Evolutionary conservation across 257 asterid genomes (phyloP).

Genomic region (Lycium ferocissimum): DNA sequence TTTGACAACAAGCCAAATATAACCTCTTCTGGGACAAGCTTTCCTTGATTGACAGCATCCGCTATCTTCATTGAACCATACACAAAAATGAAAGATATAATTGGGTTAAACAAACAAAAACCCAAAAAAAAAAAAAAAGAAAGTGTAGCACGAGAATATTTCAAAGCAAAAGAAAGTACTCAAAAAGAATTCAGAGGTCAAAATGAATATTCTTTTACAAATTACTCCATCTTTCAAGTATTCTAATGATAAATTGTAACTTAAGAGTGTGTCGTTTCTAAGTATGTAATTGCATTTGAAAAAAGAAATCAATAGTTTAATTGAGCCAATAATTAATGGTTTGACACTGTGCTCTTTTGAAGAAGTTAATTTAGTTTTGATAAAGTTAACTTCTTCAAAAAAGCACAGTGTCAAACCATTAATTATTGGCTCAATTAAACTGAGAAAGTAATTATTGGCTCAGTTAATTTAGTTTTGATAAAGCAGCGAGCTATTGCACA

Average conservation of each 20-base stretch:
- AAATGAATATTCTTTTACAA: too few species aligned
- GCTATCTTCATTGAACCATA: constrained; percentile 58
- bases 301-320: not conserved
- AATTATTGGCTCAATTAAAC: not conserved
- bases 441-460: too few species aligned
- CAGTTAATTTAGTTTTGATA: too few species aligned
- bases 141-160: too few species aligned
- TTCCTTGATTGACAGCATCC: constrained; percentile 71
- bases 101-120: too few species aligned
- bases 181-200: too few species aligned
- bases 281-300: not conserved
- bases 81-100: not conserved
- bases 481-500: too few species aligned
- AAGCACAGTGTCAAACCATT: not conserved
- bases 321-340: not conserved
- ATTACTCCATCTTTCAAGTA: too few species aligned
- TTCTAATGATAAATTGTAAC: too few species aligned
- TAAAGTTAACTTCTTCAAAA: too few species aligned
- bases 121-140: too few species aligned
- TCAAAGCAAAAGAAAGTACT: not conserved
- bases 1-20: constrained; percentile 79
- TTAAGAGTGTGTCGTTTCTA: not conserved
- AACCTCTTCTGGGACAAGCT: constrained; percentile 80
- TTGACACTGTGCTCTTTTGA: not conserved
- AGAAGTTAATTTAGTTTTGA: not conserved